phyloP scores from a whole-genome alignment of 2,329 filamentous ascomycete genomes.

The Coniochaeta sp. region DNA sequence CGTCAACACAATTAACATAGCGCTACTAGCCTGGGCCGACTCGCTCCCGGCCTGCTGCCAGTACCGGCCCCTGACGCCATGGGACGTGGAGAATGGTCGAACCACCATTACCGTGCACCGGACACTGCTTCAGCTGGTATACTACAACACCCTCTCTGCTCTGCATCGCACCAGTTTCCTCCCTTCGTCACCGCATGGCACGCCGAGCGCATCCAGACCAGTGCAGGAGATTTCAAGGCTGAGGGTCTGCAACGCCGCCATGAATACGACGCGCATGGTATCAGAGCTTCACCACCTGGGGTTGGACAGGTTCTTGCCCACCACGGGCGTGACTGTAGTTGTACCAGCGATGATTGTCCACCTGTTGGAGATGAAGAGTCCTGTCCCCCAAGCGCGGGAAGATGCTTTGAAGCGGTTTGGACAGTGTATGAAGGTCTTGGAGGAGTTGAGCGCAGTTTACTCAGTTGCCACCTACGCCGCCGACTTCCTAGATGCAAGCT shows the following conservation, averaged over 20 bases:
- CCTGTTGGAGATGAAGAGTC: slow-evolving; percentile 82
- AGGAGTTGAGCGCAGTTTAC: slow-evolving; percentile 80
- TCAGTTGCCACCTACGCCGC: slow-evolving; percentile 94
- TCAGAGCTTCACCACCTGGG: slow-evolving; percentile 63
- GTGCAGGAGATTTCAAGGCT: slow-evolving; percentile 75
- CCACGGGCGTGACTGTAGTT: slow-evolving; percentile 81
- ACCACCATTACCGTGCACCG: slow-evolving; percentile 62
- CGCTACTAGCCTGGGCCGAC: no score
- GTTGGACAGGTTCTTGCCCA: slow-evolving; percentile 73
- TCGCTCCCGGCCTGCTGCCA: slow-evolving; percentile 64
- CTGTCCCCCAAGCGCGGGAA: slow-evolving; percentile 60
- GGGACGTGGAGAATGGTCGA: slow-evolving; percentile 53
- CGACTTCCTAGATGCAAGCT: slow-evolving; percentile 85
- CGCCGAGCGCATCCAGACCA: slow-evolving; percentile 50
- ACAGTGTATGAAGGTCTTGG: slow-evolving; percentile 89
- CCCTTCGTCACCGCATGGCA: slow-evolving; percentile 45
- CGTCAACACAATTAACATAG: no score
- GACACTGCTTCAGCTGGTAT: slow-evolving; percentile 84
- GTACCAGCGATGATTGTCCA: slow-evolving; percentile 91
- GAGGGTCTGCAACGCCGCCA: slow-evolving; percentile 76
- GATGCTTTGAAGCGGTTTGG: slow-evolving; percentile 76
- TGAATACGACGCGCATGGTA: slow-evolving; percentile 77
- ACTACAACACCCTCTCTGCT: slow-evolving; percentile 84
- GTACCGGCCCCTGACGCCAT: slow-evolving; percentile 49
- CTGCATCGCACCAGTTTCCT: slow-evolving; percentile 87